phyloP scores from a whole-genome alignment of 1,139 yeast genomes.

The Taphrina flavorubra region DNA sequence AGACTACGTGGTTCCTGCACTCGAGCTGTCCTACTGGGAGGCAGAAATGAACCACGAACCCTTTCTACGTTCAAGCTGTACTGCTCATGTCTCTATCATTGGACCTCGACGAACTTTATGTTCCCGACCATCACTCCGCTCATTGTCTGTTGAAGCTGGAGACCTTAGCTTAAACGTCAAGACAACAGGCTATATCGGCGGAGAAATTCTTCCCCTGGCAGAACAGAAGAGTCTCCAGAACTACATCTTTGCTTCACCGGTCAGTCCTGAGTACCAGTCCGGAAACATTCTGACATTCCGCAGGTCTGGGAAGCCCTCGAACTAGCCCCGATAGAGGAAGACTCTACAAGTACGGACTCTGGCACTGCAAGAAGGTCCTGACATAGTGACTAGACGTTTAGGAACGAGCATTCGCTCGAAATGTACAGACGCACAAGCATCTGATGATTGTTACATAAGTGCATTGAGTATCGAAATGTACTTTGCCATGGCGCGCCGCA shows the following conservation, averaged over 20 bases:
- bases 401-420: background rate
- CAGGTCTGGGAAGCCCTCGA: background rate
- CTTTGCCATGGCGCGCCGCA: background rate
- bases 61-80: background rate
- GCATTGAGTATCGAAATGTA: background rate
- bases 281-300: background rate
- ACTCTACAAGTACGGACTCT: no score
- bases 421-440: background rate
- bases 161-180: background rate
- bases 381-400: background rate
- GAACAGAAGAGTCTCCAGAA: background rate
- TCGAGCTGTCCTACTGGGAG: background rate
- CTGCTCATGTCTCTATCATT: background rate
- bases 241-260: background rate
- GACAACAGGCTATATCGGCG: background rate
- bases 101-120: background rate
- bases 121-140: background rate
- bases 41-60: background rate
- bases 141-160: background rate
- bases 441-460: background rate
- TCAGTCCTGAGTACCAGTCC: background rate
- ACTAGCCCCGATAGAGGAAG: background rate
- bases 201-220: background rate
- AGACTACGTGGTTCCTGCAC: background rate
- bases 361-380: no score